A percentile compares a stretch with the other conserved stretches of the same genome.
These are phyloP conservation scores for Hippophae rhamnoides DNA, from an alignment of 306 rosid genomes.

Conservation along the genomic window DNA sequence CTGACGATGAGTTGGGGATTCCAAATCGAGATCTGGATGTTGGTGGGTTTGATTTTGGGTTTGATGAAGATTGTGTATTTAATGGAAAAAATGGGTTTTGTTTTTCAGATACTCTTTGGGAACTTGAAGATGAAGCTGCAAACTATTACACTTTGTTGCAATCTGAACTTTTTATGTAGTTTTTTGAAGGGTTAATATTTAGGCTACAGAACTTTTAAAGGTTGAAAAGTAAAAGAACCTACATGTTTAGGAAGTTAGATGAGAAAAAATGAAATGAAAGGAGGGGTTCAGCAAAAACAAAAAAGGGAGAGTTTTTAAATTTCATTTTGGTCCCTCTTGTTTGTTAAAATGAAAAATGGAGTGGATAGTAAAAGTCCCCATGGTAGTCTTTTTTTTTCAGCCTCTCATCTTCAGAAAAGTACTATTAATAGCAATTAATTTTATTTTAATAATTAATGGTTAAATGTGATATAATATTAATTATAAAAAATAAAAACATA, in stretches of 20 bases:
- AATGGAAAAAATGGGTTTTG: slow-evolving; percentile 25
- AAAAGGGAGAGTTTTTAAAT: slow-evolving; percentile 9
- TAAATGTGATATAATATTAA: too few species aligned
- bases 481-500: too few species aligned
- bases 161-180: slow-evolving; percentile 61
- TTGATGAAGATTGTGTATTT: slow-evolving; percentile 19
- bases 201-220: neutral
- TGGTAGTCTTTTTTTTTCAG: too few species aligned
- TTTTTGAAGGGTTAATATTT: neutral
- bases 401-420: too few species aligned
- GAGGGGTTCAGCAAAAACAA: slow-evolving; percentile 4
- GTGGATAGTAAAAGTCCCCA: too few species aligned
- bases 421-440: too few species aligned
- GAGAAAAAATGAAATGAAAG: neutral
- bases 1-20: slow-evolving; percentile 89
- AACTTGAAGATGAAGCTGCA: slow-evolving; percentile 77
- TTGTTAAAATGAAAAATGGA: slow-evolving; percentile 3
- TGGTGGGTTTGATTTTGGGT: neutral
- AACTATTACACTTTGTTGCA: slow-evolving; percentile 60
- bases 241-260: neutral
- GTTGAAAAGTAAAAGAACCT: neutral
- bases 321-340: slow-evolving; percentile 25
- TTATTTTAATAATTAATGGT: too few species aligned
- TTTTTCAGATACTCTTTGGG: slow-evolving; percentile 53
- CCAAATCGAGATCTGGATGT: slow-evolving; percentile 28